These are phyloP conservation scores for Hypoxylon sp. DNA, from an alignment of 2,329 filamentous ascomycete species.

Conservation along the genomic window DNA sequence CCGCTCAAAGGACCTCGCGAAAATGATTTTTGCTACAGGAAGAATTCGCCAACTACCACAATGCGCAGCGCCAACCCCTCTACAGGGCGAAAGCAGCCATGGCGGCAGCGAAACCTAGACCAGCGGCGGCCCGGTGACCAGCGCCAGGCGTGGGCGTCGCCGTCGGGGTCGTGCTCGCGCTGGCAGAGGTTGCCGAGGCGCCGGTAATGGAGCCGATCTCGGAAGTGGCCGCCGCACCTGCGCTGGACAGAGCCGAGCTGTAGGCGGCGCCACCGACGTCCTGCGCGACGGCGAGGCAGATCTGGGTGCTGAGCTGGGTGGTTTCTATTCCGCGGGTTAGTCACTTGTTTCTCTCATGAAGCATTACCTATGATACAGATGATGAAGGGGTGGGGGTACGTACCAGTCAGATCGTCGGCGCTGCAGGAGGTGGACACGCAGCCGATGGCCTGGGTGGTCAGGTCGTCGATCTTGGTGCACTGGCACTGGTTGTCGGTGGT, in stretches of 20 bases:
- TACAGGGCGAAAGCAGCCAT: conserved; percentile 52
- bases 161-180: conserved; percentile 12
- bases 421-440: conserved; percentile 55
- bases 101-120: conserved; percentile 50
- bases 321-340: conserved; percentile 41
- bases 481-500: conserved; percentile 55
- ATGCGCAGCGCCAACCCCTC: not conserved
- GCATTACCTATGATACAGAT: not conserved
- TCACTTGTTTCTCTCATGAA: not conserved
- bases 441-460: conserved; percentile 52
- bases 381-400: conserved; percentile 36
- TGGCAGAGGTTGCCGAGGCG: conserved; percentile 20
- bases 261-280: conserved; percentile 30
- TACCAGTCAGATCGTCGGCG: conserved; percentile 55
- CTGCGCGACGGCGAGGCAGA: conserved; percentile 44
- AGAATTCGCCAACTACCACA: not conserved
- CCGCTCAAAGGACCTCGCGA: not conserved
- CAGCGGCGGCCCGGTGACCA: conserved; percentile 45
- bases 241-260: conserved; percentile 33
- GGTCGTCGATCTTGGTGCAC: conserved; percentile 53
- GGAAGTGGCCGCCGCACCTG: conserved; percentile 31
- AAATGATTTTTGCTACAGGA: not conserved
- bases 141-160: conserved; percentile 39
- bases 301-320: conserved; percentile 43
- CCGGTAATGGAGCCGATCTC: conserved; percentile 37